Conservation (phyloP, 1,284 basidiomycete species). For the Moesziomyces parantarcticus region DNA sequence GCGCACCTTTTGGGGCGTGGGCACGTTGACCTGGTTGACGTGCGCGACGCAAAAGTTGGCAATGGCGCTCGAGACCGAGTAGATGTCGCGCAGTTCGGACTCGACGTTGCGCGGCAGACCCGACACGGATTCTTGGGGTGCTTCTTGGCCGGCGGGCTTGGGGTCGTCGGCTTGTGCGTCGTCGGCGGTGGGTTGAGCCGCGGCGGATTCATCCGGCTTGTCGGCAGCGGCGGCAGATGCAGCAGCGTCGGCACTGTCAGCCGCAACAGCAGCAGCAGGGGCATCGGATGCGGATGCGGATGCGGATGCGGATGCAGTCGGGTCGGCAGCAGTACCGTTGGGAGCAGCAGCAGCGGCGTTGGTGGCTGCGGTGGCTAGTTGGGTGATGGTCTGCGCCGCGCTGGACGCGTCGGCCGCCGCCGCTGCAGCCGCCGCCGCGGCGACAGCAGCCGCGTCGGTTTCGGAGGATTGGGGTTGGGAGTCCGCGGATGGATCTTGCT, state of each 20-base stretch:
- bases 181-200: neutral
- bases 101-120: conserved; percentile 37
- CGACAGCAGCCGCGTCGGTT: conserved; percentile 16
- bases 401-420: conserved; percentile 44
- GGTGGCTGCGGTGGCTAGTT: conserved; percentile 42
- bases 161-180: neutral
- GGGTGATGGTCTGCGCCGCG: conserved; percentile 45
- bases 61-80: conserved; percentile 51
- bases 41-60: conserved; percentile 53
- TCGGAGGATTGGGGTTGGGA: neutral
- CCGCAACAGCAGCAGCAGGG: conserved; percentile 1
- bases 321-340: conserved; percentile 4
- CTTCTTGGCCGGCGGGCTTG: neutral
- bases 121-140: conserved; percentile 11
- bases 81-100: conserved; percentile 44
- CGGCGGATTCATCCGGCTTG: conserved; percentile 9
- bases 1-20: conserved; percentile 45
- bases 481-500: no score
- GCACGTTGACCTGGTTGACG: conserved; percentile 39
- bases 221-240: neutral
- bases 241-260: neutral
- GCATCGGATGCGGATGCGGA: conserved; percentile 4
- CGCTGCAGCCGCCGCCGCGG: conserved; percentile 25
- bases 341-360: conserved; percentile 16
- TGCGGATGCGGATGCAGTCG: no score